Evolutionary conservation across 768 basidiomycete genomes (phyloP), one percentile per base, ranked within the genome.

Genomic region (Mycena indigotica): DNA sequence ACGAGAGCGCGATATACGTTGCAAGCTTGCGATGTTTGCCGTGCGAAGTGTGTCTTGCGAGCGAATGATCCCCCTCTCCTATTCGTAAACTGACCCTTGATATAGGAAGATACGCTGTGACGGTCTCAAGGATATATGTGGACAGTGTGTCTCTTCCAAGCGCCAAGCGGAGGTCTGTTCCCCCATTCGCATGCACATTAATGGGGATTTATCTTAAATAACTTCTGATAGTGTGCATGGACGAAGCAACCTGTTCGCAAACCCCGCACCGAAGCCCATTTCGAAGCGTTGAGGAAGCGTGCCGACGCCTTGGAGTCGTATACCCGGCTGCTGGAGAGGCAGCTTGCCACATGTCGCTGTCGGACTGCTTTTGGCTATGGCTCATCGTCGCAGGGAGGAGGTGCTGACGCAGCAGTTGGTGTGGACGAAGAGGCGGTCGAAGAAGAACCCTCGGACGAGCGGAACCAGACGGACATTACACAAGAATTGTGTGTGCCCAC

Each of bases 261-360:
- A 12, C 54, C 54, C 10, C 54, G 54, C 23, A 55, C 54, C 19
- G 54, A 55, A 46, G 54, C 54, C 23, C 54, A 55, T 21, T 55
- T 55, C 21, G 54, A 55, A 26, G 54, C 54, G 30, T 16, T 55
- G 26, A 41, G 54, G n/a, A 46, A 35, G 44, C 25, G 45, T 6
- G 23, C 46, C 12, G 54, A 49, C 12, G 30, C 35, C 28, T 46
- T 49, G 21, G 54, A 55, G 28, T 28, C 45, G 24, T 49, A 55
- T 24, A 17, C 13, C 26, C 28, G 28, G 4, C n/a, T 29, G 19
- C 54, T 55, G n/a, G 45, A 55, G 35, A 28, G 35, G 28, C 44
- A 30, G 19, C 44, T 50, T 46, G 54, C 44, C 44, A 29, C 23
- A 21, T 55, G 54, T 41, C 28, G 23, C 44, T 29, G 40, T 46